Evolutionary conservation across 371 early-diverging fungal species (phyloP), one percentile per base, ranked within the genome.

Genomic region (Nematocida ironsii): DNA sequence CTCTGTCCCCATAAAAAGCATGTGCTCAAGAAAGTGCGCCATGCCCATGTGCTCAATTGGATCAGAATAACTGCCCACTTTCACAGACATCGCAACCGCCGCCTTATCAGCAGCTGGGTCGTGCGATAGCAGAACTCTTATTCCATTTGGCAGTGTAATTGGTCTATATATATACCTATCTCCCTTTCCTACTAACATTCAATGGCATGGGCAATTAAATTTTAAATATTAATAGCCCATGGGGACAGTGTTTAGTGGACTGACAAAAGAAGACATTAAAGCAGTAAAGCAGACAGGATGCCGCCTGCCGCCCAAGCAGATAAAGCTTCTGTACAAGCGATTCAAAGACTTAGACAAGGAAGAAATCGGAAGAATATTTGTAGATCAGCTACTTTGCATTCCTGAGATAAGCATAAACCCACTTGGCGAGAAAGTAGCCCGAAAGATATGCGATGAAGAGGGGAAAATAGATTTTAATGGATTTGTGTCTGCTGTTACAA

Each of bases 11-110:
- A 95, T 91, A 86, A 95, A 94, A 54, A 94, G 88, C 84, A 97
- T 85, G 86, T 98, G 98, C 86, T 98, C 98, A 85, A 93, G 92
- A 85, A 96, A 98, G 87, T 98, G 98, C 13, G 97, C 96, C 74
- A 98, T 87, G 0, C 98, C 98, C 83, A 91, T 92, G 52, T 91
- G 87, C 66, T 90, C 89, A 61, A 88, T 44, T 25, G 90, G 83
- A 87, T 91, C 90, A n/a, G 83, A 75, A 74, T 83, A 87, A 78
- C 88, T 91, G 20, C 98, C 98, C 13, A 95, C 94, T 85, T 92
- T 92, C 23, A 96, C 94, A 20, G 84, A 86, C 25, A 87, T 47
- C 0, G 86, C 72, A 64, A 73, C 76, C 44, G 83, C 73, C 39
- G 84, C 82, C 71, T 84, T 84, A 52, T 85, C 84, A 18, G 82